Base-by-base conservation (phyloP, 176 grass and related monocot species). In the Zizania latifolia region DNA sequence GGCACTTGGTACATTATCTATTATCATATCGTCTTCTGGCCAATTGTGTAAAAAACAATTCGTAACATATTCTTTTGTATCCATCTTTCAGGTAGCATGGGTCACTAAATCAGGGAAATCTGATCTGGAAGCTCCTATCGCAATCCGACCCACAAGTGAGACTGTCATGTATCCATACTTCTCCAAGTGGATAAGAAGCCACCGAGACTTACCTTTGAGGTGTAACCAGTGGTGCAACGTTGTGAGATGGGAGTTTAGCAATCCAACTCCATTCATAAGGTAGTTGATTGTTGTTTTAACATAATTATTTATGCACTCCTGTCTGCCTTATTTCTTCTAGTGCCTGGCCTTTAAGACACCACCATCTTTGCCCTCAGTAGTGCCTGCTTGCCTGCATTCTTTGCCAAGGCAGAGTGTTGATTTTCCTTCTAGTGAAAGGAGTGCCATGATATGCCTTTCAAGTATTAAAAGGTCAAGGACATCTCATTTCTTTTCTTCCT, bases 91-190 rank as follows among this genome's bases (percentile, higher is more conserved):
- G 85, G 88, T 91, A 68, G 85, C 88, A 30, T 95, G 87, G 87
- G 88, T 92, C 63, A 96, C 86, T 51, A 89, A 92, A 68, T 96
- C 89, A 30, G 89, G 92, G 26, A 84, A 96, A 69, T 87, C 89
- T 65, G 93, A 92, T 6, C 60, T 96, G 66, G 93, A 96, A 77
- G 83, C 90, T 71, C 89, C 89, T 58, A 92, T 92, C 56, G 93
- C 89, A 45, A 92, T 96, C 62, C 84, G 93, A 76, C 86, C 93
- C 8, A 96, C 93, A 41, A 89, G 89, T 70, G 93, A 96, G 78
- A 96, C 89, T 3, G 86, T 92, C 30, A 96, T 96, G 89, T 96
- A 96, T 79, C 93, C 89, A 71, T 96, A 96, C 85, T 96, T 92
- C 85, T 91, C 93, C 41, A 96, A 96, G 74, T 96, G 93, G 93